phyloP scores from a whole-genome alignment of 768 basidiomycete genomes.

The Boletus sp. region DNA sequence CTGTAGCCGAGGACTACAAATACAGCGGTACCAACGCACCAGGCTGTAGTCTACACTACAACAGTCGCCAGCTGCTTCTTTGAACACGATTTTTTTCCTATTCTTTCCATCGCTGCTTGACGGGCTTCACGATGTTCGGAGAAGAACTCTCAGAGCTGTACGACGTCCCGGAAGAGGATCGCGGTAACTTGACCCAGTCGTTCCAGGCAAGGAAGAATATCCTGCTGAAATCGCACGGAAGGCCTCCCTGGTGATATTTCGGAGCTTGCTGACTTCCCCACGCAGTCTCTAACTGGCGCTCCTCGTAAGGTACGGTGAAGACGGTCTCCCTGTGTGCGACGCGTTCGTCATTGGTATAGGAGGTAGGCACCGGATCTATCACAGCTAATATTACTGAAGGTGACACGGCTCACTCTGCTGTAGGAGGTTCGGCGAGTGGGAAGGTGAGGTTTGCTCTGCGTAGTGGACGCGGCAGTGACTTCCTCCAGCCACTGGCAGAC shows the following conservation, averaged over 20 bases:
- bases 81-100: background rate
- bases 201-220: constrained; percentile 61
- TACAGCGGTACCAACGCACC: constrained; percentile 7
- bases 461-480: constrained; percentile 1
- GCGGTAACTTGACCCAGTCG: constrained; percentile 14
- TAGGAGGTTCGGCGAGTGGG: constrained; percentile 85
- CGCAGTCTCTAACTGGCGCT: constrained; percentile 11
- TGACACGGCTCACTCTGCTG: constrained; percentile 1
- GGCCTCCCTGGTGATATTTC: constrained; percentile 70
- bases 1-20: constrained; percentile 35
- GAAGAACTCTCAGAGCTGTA: constrained; percentile 26
- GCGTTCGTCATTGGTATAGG: constrained; percentile 86
- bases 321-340: constrained; percentile 64
- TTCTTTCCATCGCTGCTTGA: constrained; percentile 1
- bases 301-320: constrained; percentile 67
- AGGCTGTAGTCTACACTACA: background rate
- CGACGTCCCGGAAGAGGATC: constrained; percentile 18
- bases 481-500: constrained; percentile 46
- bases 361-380: constrained; percentile 44
- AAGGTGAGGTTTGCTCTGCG: constrained; percentile 51
- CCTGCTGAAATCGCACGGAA: constrained; percentile 77
- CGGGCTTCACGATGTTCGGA: constrained; percentile 21
- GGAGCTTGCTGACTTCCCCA: constrained; percentile 3
- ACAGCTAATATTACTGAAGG: background rate
- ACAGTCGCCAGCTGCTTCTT: background rate